Evolutionary conservation across 805 yeast genomes (phyloP).

Genomic region (Danielia oregonensis): DNA sequence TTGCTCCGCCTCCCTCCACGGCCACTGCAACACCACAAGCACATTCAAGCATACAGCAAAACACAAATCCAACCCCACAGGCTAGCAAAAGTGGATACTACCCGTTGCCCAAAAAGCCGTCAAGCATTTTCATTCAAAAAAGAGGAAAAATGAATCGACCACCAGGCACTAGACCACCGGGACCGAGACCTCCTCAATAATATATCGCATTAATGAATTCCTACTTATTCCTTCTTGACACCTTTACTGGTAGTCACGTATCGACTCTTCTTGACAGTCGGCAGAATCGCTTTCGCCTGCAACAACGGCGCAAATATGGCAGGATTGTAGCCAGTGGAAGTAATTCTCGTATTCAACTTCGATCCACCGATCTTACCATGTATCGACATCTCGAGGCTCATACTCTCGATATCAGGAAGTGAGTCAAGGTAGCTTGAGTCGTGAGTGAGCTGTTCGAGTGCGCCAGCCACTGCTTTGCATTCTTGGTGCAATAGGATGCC

Average conservation of each 20-base stretch:
- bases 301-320: no score
- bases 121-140: conserved; percentile 5
- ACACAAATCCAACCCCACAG: no score
- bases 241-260: neutral
- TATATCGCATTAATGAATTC: no score
- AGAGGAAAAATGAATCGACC: neutral
- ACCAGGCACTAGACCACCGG: neutral
- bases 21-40: no score
- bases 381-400: neutral
- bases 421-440: neutral
- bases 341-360: neutral
- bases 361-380: neutral
- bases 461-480: conserved; percentile 17
- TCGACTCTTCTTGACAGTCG: neutral
- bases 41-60: no score
- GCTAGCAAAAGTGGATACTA: neutral
- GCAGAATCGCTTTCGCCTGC: neutral
- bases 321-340: neutral
- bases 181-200: neutral
- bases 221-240: conserved; percentile 1
- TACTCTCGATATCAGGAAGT: neutral
- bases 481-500: conserved; percentile 15
- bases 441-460: conserved; percentile 1
- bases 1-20: no score
- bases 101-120: conserved; percentile 1